These are phyloP conservation scores for Allium cepa DNA, from an alignment of 106 monocot species.

Conservation along the genomic window DNA sequence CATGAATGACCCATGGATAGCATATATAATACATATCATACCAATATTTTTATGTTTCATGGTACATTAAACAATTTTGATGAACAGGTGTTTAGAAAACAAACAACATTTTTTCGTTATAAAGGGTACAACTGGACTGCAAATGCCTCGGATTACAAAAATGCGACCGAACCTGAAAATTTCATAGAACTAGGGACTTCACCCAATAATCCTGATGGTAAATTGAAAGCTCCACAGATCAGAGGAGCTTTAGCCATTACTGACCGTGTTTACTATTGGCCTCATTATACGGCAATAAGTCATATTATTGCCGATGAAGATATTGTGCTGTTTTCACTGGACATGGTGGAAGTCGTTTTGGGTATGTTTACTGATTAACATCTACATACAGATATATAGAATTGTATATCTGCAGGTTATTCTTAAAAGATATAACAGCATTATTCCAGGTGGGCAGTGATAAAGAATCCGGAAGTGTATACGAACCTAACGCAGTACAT, in stretches of 20 bases:
- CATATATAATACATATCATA: background rate
- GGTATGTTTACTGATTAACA: background rate
- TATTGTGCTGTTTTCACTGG: constrained; percentile 53
- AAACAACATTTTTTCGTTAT: constrained; percentile 42
- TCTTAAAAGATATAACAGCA: too few relatives aligned
- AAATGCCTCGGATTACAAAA: constrained; percentile 23
- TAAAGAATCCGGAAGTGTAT: constrained; percentile 44
- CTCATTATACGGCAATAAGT: constrained; percentile 53
- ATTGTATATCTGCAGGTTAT: too few relatives aligned
- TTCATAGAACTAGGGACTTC: constrained; percentile 82
- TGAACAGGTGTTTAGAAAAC: constrained; percentile 41
- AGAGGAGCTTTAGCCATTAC: constrained; percentile 35
- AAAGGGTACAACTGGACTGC: constrained; percentile 47
- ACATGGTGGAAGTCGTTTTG: constrained; percentile 18
- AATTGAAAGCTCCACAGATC: constrained; percentile 22
- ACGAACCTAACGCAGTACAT: constrained; percentile 24
- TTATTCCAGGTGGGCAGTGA: constrained; percentile 56
- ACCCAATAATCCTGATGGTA: constrained; percentile 66
- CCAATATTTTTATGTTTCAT: too few relatives aligned
- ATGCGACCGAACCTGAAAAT: constrained; percentile 1
- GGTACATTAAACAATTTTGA: too few relatives aligned
- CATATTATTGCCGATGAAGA: constrained; percentile 53
- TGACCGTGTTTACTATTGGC: constrained; percentile 84
- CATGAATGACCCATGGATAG: background rate
- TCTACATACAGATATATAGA: too few relatives aligned